Evolutionary conservation across 257 asterid species (phyloP).

Genomic region (Nicotiana benthamiana): DNA sequence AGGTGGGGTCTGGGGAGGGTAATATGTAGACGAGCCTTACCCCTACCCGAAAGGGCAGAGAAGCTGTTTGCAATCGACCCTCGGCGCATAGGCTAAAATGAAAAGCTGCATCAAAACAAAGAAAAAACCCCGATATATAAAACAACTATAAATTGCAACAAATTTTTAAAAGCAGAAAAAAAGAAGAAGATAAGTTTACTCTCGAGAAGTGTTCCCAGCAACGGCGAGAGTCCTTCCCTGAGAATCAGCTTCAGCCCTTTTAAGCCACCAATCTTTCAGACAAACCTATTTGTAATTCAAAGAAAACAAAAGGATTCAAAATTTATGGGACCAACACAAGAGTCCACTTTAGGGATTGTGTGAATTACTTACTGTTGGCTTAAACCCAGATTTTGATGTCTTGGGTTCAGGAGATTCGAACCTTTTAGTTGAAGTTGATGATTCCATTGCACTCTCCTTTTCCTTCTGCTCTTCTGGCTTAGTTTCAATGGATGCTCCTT

Average conservation of each 20-base stretch:
- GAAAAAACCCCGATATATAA: too few species aligned
- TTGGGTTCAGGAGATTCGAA: not conserved
- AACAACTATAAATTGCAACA: too few species aligned
- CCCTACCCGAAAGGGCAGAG: too few species aligned
- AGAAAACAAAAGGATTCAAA: not conserved
- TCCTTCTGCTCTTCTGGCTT: not conserved
- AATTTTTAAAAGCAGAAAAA: not conserved
- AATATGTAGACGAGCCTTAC: too few species aligned
- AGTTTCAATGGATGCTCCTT: too few species aligned
- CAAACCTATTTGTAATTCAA: slow-evolving; percentile 28
- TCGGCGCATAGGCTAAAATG: too few species aligned
- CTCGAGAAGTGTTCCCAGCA: slow-evolving; percentile 41
- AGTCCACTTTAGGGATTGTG: not conserved
- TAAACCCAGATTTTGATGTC: slow-evolving; percentile 31
- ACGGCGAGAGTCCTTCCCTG: slow-evolving; percentile 48
- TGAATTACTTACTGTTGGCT: slow-evolving; percentile 32
- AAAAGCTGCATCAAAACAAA: too few species aligned
- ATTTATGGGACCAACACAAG: not conserved
- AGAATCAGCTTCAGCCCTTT: slow-evolving; percentile 32
- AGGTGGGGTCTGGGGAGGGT: too few species aligned
- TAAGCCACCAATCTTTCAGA: slow-evolving; percentile 73
- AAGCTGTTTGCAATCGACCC: too few species aligned
- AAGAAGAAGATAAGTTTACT: slow-evolving; percentile 19
- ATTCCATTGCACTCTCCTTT: slow-evolving; percentile 7
- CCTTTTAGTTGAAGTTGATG: slow-evolving; percentile 18